A percentile compares a stretch with the other conserved stretches of the same genome.
Evolutionary conservation across 176 grass and related monocot species (phyloP).

Genomic region (Pontederia paniculata): DNA sequence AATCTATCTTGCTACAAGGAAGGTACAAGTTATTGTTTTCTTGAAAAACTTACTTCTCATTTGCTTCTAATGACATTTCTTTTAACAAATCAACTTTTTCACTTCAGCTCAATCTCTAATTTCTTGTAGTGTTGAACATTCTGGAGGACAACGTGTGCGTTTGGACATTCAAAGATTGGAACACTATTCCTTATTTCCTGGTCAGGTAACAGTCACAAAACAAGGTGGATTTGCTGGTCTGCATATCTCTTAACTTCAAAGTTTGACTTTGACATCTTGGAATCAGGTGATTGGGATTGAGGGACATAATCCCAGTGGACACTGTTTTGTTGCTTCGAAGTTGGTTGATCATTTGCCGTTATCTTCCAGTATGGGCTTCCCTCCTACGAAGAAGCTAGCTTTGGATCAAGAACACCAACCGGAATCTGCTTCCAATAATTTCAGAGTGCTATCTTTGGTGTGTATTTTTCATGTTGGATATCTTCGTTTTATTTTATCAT

Average conservation of each 20-base stretch:
- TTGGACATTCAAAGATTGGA: conserved; percentile 71
- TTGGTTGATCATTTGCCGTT: conserved; percentile 57
- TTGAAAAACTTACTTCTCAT: not conserved
- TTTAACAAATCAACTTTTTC: not conserved
- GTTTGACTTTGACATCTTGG: not conserved
- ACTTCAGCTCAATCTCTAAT: not conserved
- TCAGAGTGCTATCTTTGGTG: conserved; percentile 47
- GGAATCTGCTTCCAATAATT: conserved; percentile 26
- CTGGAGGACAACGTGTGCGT: conserved; percentile 59
- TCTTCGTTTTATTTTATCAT: no score
- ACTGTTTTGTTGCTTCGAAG: conserved; percentile 68
- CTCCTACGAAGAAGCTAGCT: conserved; percentile 69
- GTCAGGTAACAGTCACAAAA: conserved; percentile 38
- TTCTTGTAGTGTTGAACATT: conserved; percentile 56
- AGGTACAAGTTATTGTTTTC: conserved; percentile 36
- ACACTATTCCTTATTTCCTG: conserved; percentile 80
- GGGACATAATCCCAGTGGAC: conserved; percentile 88
- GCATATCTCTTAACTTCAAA: not conserved
- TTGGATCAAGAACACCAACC: conserved; percentile 26
- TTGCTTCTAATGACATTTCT: not conserved
- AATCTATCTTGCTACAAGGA: conserved; percentile 88
- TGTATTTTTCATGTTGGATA: conserved; percentile 13
- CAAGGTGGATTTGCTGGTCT: not conserved
- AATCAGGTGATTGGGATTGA: conserved; percentile 74
- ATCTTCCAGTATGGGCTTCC: conserved; percentile 35